A percentile compares a stretch with the other conserved stretches of the same genome.
Evolutionary conservation across 495 filamentous ascomycete genomes (phyloP).

Genomic region (Neurospora sp.): DNA sequence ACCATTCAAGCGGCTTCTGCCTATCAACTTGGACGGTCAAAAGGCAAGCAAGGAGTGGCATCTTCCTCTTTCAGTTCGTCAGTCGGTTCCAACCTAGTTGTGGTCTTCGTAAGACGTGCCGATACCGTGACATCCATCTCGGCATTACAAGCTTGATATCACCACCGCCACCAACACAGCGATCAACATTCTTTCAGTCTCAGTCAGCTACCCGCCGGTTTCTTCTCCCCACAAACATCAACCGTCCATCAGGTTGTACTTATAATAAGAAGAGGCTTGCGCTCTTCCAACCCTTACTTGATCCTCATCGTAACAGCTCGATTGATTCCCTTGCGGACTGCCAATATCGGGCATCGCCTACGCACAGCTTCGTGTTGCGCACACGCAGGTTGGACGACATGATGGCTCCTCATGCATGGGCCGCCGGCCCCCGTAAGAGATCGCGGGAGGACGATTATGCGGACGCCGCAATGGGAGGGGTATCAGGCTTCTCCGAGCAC

Average conservation of each 20-base stretch:
- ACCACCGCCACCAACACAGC: background rate
- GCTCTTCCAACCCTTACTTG: background rate
- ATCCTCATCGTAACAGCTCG: background rate
- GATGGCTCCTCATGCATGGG: conserved; percentile 11
- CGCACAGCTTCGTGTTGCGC: background rate
- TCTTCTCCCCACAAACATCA: background rate
- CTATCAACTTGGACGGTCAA: background rate
- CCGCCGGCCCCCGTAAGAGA: conserved; percentile 21
- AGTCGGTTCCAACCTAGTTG: background rate
- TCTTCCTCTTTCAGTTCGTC: background rate
- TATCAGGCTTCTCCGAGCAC: conserved; percentile 36
- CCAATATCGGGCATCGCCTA: background rate
- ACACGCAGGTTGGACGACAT: background rate
- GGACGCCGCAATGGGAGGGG: conserved; percentile 14
- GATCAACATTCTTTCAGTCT: background rate
- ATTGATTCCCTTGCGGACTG: background rate
- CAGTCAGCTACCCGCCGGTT: background rate
- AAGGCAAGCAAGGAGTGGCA: background rate
- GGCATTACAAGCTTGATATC: background rate
- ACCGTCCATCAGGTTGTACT: background rate
- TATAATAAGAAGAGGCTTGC: background rate
- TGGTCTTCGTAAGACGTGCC: background rate
- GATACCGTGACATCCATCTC: background rate
- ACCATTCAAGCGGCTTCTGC: background rate
- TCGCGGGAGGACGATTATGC: conserved; percentile 23